phyloP scores from a whole-genome alignment of 305 asterid species.

The Solanum hybrid region DNA sequence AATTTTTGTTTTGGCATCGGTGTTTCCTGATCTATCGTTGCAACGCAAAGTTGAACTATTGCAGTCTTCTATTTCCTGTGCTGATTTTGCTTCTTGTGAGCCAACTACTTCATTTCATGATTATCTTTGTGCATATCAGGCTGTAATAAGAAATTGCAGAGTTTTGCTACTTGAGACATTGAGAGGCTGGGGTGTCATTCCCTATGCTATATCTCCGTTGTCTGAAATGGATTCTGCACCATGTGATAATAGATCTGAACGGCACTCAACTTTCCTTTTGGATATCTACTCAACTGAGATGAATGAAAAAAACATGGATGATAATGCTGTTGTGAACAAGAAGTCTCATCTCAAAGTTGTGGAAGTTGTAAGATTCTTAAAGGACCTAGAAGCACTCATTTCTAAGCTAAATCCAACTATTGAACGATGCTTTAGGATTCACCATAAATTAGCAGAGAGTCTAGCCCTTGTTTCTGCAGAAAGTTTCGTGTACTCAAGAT shows the following conservation, averaged over 20 bases:
- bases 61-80: constrained; percentile 47
- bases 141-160: constrained; percentile 66
- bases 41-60: constrained; percentile 47
- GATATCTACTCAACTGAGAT: constrained; percentile 42
- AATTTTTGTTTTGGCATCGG: constrained; percentile 67
- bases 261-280: constrained; percentile 48
- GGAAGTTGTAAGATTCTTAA: constrained; percentile 39
- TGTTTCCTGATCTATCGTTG: constrained; percentile 68
- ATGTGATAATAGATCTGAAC: constrained; percentile 31
- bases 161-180: constrained; percentile 39
- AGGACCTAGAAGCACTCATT: constrained; percentile 47
- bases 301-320: constrained; percentile 23
- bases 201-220: constrained; percentile 31
- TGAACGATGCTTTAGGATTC: constrained; percentile 75
- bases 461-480: constrained; percentile 63
- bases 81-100: constrained; percentile 58
- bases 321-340: constrained; percentile 27
- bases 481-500: constrained; percentile 65
- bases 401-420: constrained; percentile 53
- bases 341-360: constrained; percentile 36
- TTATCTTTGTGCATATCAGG: constrained; percentile 81
- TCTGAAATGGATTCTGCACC: constrained; percentile 33
- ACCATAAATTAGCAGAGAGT: constrained; percentile 56
- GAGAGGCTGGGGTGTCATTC: constrained; percentile 58
- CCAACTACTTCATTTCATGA: constrained; percentile 55